Evolutionary conservation across 2,329 filamentous ascomycete genomes (phyloP).

Genomic region (Pseudocercospora eumusae): DNA sequence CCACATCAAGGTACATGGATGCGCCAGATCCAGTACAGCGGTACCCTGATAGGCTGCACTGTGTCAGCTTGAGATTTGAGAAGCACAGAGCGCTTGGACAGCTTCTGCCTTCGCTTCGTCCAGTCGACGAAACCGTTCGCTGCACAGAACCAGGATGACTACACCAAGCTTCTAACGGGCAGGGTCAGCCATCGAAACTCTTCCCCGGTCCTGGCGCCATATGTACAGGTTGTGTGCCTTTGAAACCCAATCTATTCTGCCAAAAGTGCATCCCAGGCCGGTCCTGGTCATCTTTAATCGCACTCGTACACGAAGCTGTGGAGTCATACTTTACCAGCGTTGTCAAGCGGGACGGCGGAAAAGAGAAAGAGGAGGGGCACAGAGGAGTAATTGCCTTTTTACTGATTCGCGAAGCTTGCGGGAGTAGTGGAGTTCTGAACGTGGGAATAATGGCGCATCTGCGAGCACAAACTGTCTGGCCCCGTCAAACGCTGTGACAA

Average conservation of each 20-base stretch:
- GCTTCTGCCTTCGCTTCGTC: neutral
- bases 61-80: conserved; percentile 16
- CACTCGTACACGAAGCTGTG: neutral
- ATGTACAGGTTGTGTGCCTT: conserved; percentile 12
- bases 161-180: conserved; percentile 14
- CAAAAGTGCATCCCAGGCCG: neutral
- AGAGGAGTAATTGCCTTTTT: conserved; percentile 7
- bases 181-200: conserved; percentile 2
- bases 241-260: conserved; percentile 22
- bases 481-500: conserved; percentile 1
- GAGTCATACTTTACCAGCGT: neutral
- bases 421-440: conserved; percentile 9
- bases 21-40: conserved; percentile 15
- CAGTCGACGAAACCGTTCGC: conserved; percentile 10
- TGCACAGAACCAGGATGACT: conserved; percentile 13
- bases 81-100: conserved; percentile 13
- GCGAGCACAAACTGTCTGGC: conserved; percentile 6
- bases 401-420: conserved; percentile 8
- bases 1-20: conserved; percentile 9
- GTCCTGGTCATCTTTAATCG: conserved; percentile 3
- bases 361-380: neutral
- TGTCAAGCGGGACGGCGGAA: neutral
- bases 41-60: conserved; percentile 16
- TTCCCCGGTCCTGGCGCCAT: conserved; percentile 5
- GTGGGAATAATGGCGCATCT: conserved; percentile 9